These are phyloP conservation scores for Umbilicus rupestris DNA, from an alignment of 164 flowering plant genomes.

Conservation along the genomic window DNA sequence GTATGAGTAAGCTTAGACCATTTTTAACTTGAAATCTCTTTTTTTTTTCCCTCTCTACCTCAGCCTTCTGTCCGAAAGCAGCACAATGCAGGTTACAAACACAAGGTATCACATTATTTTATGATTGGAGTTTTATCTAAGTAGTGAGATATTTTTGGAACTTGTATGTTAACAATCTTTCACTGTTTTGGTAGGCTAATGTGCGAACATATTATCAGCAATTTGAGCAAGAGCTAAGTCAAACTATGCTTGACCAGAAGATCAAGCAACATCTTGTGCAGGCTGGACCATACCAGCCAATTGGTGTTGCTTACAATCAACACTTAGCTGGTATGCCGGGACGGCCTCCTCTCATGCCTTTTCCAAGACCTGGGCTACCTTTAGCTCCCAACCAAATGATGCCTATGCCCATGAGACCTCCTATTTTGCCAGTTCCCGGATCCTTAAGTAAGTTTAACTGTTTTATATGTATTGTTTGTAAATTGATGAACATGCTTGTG, in stretches of 20 bases:
- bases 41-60: conserved; percentile 12
- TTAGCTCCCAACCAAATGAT: conserved; percentile 39
- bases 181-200: conserved; percentile 54
- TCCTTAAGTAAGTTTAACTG: conserved; percentile 30
- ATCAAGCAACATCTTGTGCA: conserved; percentile 92
- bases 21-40: neutral
- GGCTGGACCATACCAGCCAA: conserved; percentile 68
- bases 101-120: conserved; percentile 53
- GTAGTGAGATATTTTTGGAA: neutral
- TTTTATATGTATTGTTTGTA: neutral
- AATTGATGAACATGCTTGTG: neutral
- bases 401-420: conserved; percentile 42
- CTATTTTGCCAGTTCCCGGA: conserved; percentile 43
- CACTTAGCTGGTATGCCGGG: conserved; percentile 35
- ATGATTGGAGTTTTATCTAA: neutral
- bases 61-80: conserved; percentile 99
- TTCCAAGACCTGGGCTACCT: conserved; percentile 53
- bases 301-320: conserved; percentile 79
- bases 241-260: conserved; percentile 84
- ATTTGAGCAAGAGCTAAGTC: conserved; percentile 89
- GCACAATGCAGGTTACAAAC: conserved; percentile 96
- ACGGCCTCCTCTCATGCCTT: conserved; percentile 15
- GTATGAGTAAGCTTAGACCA: neutral
- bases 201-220: conserved; percentile 85
- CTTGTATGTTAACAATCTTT: neutral